Base-by-base conservation (phyloP, 2,329 filamentous ascomycete species). In the Alternaria sp. region DNA sequence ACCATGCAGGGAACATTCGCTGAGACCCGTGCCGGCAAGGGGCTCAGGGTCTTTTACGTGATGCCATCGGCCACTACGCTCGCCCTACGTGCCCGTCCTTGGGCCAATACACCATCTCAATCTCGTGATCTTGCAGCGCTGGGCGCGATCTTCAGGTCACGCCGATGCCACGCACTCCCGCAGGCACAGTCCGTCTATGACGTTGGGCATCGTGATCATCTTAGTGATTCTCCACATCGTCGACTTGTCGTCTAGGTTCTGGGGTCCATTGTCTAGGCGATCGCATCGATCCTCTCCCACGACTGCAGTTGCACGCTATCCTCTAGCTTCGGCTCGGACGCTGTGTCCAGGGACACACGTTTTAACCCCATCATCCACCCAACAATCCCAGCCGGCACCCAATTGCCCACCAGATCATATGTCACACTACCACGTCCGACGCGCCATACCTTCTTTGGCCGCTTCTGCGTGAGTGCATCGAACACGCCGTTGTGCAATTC, bases 341-440 rank as follows among this genome's bases (percentile, higher is more conserved):
- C 67, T n/a, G 74, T 73, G 56, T 77, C 73, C 12, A 77, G 73
- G 46, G 72, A 71, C 15, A 90, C 88, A 60, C 83, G 83, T 64
- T 89, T 85, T 61, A 94, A 87, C 11, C 93, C 93, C 88, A 98
- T 91, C 91, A 98, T 97, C 91, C 93, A 96, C 2, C 89, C 90
- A n/a, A 98, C 91, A 15, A 97, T 77, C 3, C 89, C 86, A 19
- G 88, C 85, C 1, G 96, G 95, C 23, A 91, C 86, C 87, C 91
- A 95, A 43, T 88, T 87, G 6, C 94, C 96, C 8, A 98, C 91
- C 28, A 97, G 85, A 43, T 92, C 91, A 79, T 98, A 98, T 1
- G 93, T 85, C 59, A 91, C 85, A 54, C 93, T 93, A 7, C 96
- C 96, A 55, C 93, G 88, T 1, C 96, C 96, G 15, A 97, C 91